A percentile compares a stretch with the other conserved stretches of the same genome.
Evolutionary conservation across 2,329 filamentous ascomycete genomes (phyloP).

Genomic region (Hysterium pulicare): DNA sequence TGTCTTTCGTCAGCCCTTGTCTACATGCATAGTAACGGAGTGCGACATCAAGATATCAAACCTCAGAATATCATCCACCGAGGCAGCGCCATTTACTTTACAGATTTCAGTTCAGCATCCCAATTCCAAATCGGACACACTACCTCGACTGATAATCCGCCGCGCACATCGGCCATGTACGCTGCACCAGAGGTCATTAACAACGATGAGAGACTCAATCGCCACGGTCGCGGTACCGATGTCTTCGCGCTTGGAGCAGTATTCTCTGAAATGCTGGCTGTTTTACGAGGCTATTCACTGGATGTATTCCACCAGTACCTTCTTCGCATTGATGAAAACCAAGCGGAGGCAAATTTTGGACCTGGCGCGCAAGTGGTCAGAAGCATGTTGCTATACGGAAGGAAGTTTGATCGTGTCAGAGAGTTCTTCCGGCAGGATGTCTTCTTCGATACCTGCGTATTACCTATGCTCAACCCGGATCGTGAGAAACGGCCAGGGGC

Average conservation of each 20-base stretch:
- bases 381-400: neutral
- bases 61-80: slow-evolving; percentile 2
- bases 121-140: slow-evolving; percentile 2
- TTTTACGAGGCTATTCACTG: neutral
- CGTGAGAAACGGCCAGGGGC: neutral
- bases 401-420: neutral
- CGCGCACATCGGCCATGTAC: neutral
- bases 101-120: slow-evolving; percentile 4
- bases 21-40: neutral
- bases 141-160: neutral
- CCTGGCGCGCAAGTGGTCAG: neutral
- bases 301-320: neutral
- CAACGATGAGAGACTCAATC: neutral
- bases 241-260: slow-evolving; percentile 7
- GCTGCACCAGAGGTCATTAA: neutral
- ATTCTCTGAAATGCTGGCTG: slow-evolving; percentile 7
- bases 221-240: neutral
- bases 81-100: neutral
- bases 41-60: slow-evolving; percentile 6
- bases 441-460: neutral
- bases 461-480: neutral
- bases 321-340: neutral
- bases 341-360: too few species aligned
- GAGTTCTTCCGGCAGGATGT: neutral
- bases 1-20: slow-evolving; percentile 2